Base-by-base conservation (phyloP, 768 basidiomycete genomes). In the Macrolepiota fuliginosa region DNA sequence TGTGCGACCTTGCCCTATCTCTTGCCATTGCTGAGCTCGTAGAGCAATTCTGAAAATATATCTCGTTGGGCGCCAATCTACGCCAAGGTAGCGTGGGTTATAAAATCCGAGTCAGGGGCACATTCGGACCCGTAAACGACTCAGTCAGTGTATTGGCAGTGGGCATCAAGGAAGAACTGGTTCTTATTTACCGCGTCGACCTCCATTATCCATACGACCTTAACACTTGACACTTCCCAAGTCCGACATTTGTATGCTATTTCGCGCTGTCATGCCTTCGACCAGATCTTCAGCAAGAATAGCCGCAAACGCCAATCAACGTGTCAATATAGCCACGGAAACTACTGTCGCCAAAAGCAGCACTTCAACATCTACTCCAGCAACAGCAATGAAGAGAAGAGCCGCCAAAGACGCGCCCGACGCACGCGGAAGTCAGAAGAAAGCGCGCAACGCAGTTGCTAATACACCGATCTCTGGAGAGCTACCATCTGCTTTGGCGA, bases 251-350 rank as follows among this genome's bases (percentile, higher is more conserved):
- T 47, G 46, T 32, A 36, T 25, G 24, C 22, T 49, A 4, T 27
- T 24, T 37, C 2, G 35, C 36, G 9, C 3, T 24, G 15, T 17
- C 13, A 79, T 79, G 77, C 74, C 73, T 53, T 66, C 69, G 45
- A 73, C 73, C 47, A 73, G 76, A 13, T 73, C 74, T 32, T 69
- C 75, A n/a, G 65, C 72, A 10, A 71, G 73, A 51, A 62, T 69
- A 58, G 64, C 65, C 15, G 62, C 60, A 4, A 51, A 47, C 24
- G 6, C 37, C 19, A 4, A 12, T 22, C 50, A 42, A 45, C 11
- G 19, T 36, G n/a, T 36, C 13, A 24, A 47, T 46, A 59, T 42
- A 15, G 42, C n/a, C 45, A 45, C 63, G 13, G 54, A 67, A 45
- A 45, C 7, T 19, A 22, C 7, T 19, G 42, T 9, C 7, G 42